A percentile compares a stretch with the other conserved stretches of the same genome.
phyloP scores from a whole-genome alignment of 331 rosid species.

The Quercus tomentella region DNA sequence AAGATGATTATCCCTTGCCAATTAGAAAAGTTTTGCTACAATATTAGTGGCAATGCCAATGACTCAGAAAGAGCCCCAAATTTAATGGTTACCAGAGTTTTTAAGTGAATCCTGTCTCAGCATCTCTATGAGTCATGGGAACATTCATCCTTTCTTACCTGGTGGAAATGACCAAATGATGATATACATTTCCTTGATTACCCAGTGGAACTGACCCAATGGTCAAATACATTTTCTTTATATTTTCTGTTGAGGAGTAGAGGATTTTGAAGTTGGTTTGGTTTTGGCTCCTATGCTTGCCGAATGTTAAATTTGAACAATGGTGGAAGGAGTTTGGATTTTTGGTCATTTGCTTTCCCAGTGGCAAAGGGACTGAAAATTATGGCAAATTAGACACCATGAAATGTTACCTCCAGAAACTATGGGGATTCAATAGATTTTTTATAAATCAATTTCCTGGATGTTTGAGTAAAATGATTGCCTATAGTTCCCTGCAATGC shows the following conservation, averaged over 20 bases:
- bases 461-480: not conserved
- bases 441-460: not conserved
- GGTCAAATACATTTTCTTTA: not conserved
- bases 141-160: not conserved
- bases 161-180: not conserved
- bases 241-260: not conserved
- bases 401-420: not conserved
- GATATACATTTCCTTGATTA: not conserved
- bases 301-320: not conserved
- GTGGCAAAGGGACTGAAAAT: constrained; percentile 1
- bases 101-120: not conserved
- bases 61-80: constrained; percentile 1
- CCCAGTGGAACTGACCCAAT: constrained; percentile 1
- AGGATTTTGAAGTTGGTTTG: constrained; percentile 10
- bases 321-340: not conserved
- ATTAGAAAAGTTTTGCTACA: not conserved
- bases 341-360: not conserved
- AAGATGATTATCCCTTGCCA: constrained; percentile 1
- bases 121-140: not conserved
- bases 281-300: constrained; percentile 1
- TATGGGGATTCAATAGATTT: not conserved
- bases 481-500: not conserved
- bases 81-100: not conserved
- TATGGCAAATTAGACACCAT: not conserved
- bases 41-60: not conserved